These are phyloP conservation scores for Carex sylvatica DNA, from an alignment of 202 grass and related monocot genomes.

Conservation along the genomic window DNA sequence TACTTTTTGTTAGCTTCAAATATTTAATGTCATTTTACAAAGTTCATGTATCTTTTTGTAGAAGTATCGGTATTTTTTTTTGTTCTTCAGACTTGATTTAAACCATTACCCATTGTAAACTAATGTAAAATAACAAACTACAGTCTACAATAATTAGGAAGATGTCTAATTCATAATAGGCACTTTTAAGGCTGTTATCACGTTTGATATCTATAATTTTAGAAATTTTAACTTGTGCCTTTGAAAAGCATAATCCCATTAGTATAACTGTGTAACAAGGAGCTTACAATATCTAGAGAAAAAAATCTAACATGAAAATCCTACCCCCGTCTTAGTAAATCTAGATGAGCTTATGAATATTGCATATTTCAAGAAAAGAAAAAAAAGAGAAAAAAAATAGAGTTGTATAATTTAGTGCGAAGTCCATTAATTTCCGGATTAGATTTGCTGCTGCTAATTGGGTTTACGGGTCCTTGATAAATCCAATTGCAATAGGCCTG, in stretches of 20 bases:
- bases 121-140: neutral
- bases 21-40: neutral
- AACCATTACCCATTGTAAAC: neutral
- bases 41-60: neutral
- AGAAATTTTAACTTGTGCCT: conserved; percentile 4
- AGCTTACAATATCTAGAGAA: too few relatives aligned
- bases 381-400: conserved; percentile 1
- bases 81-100: neutral
- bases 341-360: neutral
- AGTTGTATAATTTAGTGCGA: neutral
- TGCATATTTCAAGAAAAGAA: neutral
- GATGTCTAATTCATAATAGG: neutral
- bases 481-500: neutral
- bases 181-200: neutral
- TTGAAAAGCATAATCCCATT: too few relatives aligned
- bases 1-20: neutral
- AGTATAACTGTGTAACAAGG: too few relatives aligned
- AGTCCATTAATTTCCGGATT: neutral
- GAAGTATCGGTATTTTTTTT: neutral
- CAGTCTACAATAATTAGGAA: neutral
- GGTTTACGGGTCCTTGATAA: neutral
- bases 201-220: neutral
- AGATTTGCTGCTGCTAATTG: neutral
- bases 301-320: too few relatives aligned
- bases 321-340: neutral